Evolutionary conservation across 2,329 filamentous ascomycete genomes (phyloP), one percentile per base, ranked within the genome.

Genomic region (Pestalotiopsis sp.): DNA sequence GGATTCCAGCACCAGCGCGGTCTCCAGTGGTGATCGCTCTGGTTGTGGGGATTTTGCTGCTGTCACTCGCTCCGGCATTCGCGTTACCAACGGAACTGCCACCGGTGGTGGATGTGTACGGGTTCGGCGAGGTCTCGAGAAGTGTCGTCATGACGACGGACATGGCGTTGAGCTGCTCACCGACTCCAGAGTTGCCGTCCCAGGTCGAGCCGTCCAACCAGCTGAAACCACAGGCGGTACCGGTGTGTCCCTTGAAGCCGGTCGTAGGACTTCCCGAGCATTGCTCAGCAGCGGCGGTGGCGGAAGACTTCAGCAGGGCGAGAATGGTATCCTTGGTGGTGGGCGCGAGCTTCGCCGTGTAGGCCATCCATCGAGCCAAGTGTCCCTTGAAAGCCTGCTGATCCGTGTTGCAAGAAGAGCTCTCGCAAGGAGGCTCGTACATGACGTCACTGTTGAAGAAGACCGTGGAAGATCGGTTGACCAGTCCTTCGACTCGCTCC

Each of bases 341-440:
- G 1, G 76, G 75, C 1, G 74, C 76, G 23, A 78, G 70, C 11
- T 72, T 69, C 78, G 72, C 82, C 78, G 68, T 77, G 80, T 72
- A 79, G 79, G 81, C 85, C 74, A 79, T 80, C 68, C 82, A 82
- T 9, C 86, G 86, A 70, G 86, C 86, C 58, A 82, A 79, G 64
- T 83, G 81, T 7, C 82, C 78, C 67, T 82, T 79, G 70, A 79
- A 78, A 25, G 72, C 72, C 27, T 83, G 79, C 67, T 82, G 80
- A n/a, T 81, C 78, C 2, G 71, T 72, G 38, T 76, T 71, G 70
- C 76, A 78, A 66, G 45, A 58, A 13, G 70, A 69, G 23, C 69
- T 65, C 75, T 91, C 89, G 79, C 91, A 92, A 20, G 87, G 83
- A 41, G 83, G 78, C 74, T 90, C 88, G 58, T 80, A 84, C 80